Conservation (phyloP, 345 rosid genomes). For the Hirschfeldia incana region DNA sequence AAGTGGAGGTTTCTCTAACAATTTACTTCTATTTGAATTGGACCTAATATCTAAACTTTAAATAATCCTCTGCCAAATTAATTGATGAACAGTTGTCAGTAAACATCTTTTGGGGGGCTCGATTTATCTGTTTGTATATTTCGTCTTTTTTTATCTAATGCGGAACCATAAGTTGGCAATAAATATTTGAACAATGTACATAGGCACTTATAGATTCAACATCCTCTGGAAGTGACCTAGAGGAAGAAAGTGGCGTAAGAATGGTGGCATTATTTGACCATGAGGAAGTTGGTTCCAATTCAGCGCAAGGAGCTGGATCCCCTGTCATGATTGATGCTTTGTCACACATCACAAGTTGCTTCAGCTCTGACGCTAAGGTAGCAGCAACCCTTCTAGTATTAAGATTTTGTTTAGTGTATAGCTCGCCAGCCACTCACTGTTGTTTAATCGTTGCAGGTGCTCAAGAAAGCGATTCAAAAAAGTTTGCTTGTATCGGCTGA, state of each 20-base stretch:
- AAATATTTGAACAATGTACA: slow-evolving; percentile 3
- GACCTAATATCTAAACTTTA: not conserved
- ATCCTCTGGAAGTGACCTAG: slow-evolving; percentile 64
- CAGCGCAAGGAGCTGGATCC: slow-evolving; percentile 99
- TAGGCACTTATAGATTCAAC: slow-evolving; percentile 87
- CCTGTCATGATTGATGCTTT: slow-evolving; percentile 94
- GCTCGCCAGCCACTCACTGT: not conserved
- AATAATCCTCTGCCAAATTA: not conserved
- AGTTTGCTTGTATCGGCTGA: slow-evolving; percentile 94
- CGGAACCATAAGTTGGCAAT: not conserved
- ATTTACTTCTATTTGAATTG: not conserved
- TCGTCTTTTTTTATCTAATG: not conserved
- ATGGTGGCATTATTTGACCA: slow-evolving; percentile 97
- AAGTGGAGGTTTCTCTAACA: not conserved
- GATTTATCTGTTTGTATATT: not conserved
- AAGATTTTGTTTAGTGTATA: not conserved
- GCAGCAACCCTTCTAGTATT: slow-evolving; percentile 31
- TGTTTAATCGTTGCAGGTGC: slow-evolving; percentile 49
- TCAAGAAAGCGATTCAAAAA: slow-evolving; percentile 82
- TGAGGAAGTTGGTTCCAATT: slow-evolving; percentile 91
- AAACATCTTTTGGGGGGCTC: not conserved
- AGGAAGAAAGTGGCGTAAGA: slow-evolving; percentile 81
- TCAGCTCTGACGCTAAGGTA: slow-evolving; percentile 74
- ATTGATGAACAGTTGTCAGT: not conserved
- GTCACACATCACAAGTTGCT: slow-evolving; percentile 75